These are phyloP conservation scores for Spergularia azorica DNA, from an alignment of 179 eudicot genomes.

Conservation along the genomic window DNA sequence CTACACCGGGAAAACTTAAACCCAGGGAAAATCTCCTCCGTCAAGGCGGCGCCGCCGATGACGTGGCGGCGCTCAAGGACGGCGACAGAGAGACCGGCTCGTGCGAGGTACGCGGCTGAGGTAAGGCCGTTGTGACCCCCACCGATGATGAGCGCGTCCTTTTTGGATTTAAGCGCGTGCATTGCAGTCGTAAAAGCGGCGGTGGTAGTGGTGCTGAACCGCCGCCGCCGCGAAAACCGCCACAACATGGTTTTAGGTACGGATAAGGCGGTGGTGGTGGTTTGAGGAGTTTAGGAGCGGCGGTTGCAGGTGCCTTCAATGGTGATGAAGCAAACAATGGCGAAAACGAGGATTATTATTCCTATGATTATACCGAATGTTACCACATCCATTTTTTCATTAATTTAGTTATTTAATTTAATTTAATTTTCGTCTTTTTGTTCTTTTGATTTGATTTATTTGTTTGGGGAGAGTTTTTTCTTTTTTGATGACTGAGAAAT, in stretches of 20 bases:
- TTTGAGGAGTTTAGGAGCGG: constrained; percentile 8
- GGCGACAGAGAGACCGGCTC: constrained; percentile 88
- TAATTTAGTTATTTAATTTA: background rate
- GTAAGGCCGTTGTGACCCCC: constrained; percentile 98
- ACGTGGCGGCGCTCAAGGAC: constrained; percentile 93
- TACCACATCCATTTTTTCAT: constrained; percentile 39
- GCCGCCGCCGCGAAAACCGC: constrained; percentile 68
- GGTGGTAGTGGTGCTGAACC: constrained; percentile 39
- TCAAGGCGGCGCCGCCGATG: constrained; percentile 96
- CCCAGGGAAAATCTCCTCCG: constrained; percentile 90
- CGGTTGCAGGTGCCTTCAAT: constrained; percentile 37
- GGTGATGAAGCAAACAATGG: constrained; percentile 33
- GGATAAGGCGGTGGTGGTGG: background rate
- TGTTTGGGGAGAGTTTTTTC: no score
- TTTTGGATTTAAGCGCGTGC: constrained; percentile 43
- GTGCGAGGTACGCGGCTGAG: constrained; percentile 93
- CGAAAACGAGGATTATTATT: constrained; percentile 35
- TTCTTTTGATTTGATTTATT: background rate
- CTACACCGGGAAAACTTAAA: constrained; percentile 98
- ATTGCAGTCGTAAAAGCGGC: constrained; percentile 13
- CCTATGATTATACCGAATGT: constrained; percentile 50
- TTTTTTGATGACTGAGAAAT: no score
- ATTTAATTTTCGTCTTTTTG: background rate
- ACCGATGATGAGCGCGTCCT: constrained; percentile 90
- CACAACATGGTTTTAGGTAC: constrained; percentile 4